A percentile compares a stretch with the other conserved stretches of the same genome.
These are phyloP conservation scores for Mucor plumbeus DNA, from an alignment of 371 early-diverging fungal species.

Conservation along the genomic window DNA sequence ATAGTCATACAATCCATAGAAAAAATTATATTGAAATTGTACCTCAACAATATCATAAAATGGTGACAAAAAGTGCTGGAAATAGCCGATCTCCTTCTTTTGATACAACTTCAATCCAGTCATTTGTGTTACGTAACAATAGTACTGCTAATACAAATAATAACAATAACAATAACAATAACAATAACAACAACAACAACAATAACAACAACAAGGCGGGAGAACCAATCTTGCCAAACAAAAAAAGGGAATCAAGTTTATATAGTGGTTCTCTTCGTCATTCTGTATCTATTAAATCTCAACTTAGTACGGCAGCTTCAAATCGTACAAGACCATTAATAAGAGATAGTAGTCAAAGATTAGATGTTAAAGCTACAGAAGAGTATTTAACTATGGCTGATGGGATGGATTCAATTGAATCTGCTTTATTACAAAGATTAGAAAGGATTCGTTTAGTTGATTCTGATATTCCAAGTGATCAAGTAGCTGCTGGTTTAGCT, in stretches of 20 bases:
- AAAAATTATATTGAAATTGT: constrained; percentile 46
- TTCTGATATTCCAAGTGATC: constrained; percentile 41
- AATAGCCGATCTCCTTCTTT: constrained; percentile 28
- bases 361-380: constrained; percentile 17
- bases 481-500: constrained; percentile 39
- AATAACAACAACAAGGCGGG: not conserved
- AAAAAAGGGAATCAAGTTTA: constrained; percentile 43
- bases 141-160: not conserved
- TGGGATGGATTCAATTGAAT: constrained; percentile 37
- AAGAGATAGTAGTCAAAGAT: constrained; percentile 1
- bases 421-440: constrained; percentile 39
- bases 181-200: constrained; percentile 5
- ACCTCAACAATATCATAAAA: constrained; percentile 23
- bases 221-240: constrained; percentile 44
- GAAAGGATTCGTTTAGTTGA: constrained; percentile 35
- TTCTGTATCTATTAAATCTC: constrained; percentile 36
- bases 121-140: constrained; percentile 31
- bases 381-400: constrained; percentile 13
- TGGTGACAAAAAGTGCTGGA: constrained; percentile 20
- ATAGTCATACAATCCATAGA: constrained; percentile 16
- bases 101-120: constrained; percentile 23
- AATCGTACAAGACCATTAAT: not conserved
- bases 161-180: constrained; percentile 5
- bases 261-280: constrained; percentile 47
- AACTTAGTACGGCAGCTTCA: constrained; percentile 20